These are phyloP conservation scores for Hypoxylon fragiforme DNA, from an alignment of 495 filamentous ascomycete species.

Conservation along the genomic window DNA sequence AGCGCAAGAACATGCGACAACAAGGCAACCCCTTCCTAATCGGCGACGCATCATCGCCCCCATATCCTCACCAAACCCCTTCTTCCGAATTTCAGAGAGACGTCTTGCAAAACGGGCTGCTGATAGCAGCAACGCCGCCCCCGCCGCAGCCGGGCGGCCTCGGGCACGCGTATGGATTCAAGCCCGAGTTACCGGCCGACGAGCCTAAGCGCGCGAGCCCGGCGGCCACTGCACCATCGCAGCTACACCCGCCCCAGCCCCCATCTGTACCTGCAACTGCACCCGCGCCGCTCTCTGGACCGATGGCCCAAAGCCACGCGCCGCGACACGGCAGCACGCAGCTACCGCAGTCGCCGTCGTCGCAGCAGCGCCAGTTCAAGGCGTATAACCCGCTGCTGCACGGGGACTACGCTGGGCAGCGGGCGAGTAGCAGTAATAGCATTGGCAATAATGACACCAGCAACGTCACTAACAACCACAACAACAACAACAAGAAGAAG, in stretches of 20 bases:
- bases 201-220: background rate
- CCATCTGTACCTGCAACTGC: too few species aligned
- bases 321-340: too few species aligned
- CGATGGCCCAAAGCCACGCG: too few species aligned
- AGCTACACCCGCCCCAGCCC: too few species aligned
- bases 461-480: background rate
- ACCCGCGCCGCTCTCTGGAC: too few species aligned
- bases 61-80: background rate
- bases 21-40: background rate
- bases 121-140: too few species aligned
- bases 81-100: too few species aligned
- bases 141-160: too few species aligned
- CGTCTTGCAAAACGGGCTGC: too few species aligned
- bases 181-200: constrained; percentile 12
- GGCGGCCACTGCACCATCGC: background rate
- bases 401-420: constrained; percentile 20
- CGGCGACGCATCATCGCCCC: background rate
- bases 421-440: background rate
- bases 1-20: constrained; percentile 4
- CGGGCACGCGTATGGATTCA: background rate
- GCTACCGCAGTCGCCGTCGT: background rate
- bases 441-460: background rate
- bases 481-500: background rate
- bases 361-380: constrained; percentile 2
- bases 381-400: constrained; percentile 26